Evolutionary conservation across 2,329 filamentous ascomycete species (phyloP), one percentile per base, ranked within the genome.

Genomic region (Aureobasidium sp.): DNA sequence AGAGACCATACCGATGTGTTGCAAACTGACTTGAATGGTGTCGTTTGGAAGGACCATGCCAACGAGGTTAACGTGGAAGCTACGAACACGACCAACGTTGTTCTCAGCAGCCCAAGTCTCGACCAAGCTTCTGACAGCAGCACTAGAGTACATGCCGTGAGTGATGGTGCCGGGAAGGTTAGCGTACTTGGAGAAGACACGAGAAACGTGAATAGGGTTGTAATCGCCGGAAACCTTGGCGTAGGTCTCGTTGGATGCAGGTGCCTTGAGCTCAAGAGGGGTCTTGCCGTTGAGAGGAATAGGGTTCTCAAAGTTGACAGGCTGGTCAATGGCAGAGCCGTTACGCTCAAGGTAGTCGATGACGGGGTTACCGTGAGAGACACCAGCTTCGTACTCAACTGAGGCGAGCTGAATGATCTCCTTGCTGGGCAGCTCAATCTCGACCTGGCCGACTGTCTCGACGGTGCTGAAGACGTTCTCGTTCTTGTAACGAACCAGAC

Each of bases 71-170:
- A 92, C 94, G 71, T 97, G 91, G 85, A 97, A 99, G 78, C 93
- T 97, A 71, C 94, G 88, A 58, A 99, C 93, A 69, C 94, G 93
- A 48, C 94, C 93, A 69, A 97, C 87, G 73, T 99, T 94, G 82
- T 99, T 99, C 80, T 99, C 95, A 0, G 93, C 94, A 58, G 95
- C 94, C 94, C 94, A 99, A 0, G 91, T 99, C 81, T 99, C 94
- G 7, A 99, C 92, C 59, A 99, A 81, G 73, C 91, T 96, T 70
- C 95, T 88, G 32, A 99, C 94, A 41, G 94, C 90, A 67, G 94
- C 94, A 76, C 93, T 97, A 1, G 93, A 95, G 82, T 97, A 99
- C 94, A 99, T 99, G 73, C 94, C 94, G 73, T 99, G 94, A 1
- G 94, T 99, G 71, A 99, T 99, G 48, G 94, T 99, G 54, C 94